phyloP scores from a whole-genome alignment of 1,284 basidiomycete species.

The Porogramme epimiltina region DNA sequence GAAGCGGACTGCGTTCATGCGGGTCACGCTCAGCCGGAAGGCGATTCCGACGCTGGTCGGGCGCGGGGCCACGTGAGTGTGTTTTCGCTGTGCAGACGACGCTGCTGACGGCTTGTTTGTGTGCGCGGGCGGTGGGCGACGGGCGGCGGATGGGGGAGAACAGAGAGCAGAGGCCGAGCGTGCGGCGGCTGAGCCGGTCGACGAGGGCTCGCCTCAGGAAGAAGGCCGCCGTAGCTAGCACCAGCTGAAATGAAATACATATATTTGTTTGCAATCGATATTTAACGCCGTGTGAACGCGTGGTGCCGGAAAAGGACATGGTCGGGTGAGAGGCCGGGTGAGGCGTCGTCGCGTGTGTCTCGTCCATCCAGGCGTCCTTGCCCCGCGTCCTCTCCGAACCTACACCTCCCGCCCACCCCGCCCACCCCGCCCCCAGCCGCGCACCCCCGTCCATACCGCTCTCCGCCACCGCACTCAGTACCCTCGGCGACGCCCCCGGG shows the following conservation, averaged over 20 bases:
- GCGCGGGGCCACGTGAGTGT: slow-evolving; percentile 58
- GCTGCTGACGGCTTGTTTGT: no score
- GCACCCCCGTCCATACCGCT: not conserved
- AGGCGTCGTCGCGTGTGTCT: no score
- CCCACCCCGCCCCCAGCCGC: not conserved
- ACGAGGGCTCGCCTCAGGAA: slow-evolving; percentile 59
- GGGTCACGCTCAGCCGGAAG: slow-evolving; percentile 62
- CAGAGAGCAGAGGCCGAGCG: slow-evolving; percentile 59
- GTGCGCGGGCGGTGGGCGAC: not conserved
- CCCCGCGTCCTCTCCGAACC: no score
- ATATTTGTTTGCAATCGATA: no score
- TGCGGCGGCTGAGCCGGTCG: slow-evolving; percentile 57
- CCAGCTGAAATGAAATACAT: no score
- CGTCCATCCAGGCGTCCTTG: no score
- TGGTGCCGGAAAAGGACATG: no score
- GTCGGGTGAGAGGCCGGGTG: no score
- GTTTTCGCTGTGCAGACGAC: slow-evolving; percentile 4
- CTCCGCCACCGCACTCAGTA: not conserved
- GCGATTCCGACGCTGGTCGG: slow-evolving; percentile 47
- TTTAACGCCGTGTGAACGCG: no score
- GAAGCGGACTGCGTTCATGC: slow-evolving; percentile 73
- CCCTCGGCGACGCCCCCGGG: not conserved
- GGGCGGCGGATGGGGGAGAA: no score
- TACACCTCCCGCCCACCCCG: not conserved
- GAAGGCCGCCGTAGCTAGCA: slow-evolving; percentile 31